Conservation (phyloP, 2,329 filamentous ascomycete genomes). For the Albifimbria verrucaria region DNA sequence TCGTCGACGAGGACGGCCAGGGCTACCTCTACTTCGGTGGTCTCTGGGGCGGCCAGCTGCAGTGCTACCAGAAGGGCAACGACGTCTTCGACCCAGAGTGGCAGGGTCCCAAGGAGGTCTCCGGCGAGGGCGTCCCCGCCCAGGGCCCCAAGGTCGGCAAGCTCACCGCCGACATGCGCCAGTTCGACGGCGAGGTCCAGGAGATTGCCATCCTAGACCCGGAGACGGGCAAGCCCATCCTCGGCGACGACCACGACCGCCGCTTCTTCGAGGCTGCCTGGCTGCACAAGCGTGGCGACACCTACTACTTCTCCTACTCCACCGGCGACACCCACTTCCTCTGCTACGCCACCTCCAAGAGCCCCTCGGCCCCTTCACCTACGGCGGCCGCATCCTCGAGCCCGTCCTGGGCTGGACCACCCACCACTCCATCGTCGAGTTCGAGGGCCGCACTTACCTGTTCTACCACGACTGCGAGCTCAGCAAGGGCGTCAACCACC, state of each 20-base stretch:
- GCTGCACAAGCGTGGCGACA: conserved; percentile 69
- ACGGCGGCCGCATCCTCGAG: conserved; percentile 67
- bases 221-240: conserved; percentile 56
- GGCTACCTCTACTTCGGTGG: conserved; percentile 66
- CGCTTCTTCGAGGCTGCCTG: conserved; percentile 80
- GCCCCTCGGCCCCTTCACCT: conserved; percentile 68
- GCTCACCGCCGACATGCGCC: conserved; percentile 62
- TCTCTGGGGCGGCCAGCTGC: conserved; percentile 76
- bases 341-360: conserved; percentile 63
- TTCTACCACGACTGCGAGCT: conserved; percentile 75
- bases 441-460: conserved; percentile 67
- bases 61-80: conserved; percentile 64
- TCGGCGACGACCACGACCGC: conserved; percentile 66
- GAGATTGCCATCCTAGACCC: conserved; percentile 64
- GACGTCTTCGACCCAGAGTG: conserved; percentile 52
- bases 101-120: conserved; percentile 57
- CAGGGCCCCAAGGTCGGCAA: conserved; percentile 65
- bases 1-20: conserved; percentile 57
- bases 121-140: conserved; percentile 51
- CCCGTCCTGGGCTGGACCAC: conserved; percentile 80
- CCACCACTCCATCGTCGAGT: conserved; percentile 76
- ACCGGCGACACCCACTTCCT: conserved; percentile 76
- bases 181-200: conserved; percentile 51
- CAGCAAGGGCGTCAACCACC: conserved; percentile 65
- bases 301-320: conserved; percentile 75